Evolutionary conservation across 176 grass and related monocot genomes (phyloP), one percentile per base, ranked within the genome.

Genomic region (Calamus simplicifolius): DNA sequence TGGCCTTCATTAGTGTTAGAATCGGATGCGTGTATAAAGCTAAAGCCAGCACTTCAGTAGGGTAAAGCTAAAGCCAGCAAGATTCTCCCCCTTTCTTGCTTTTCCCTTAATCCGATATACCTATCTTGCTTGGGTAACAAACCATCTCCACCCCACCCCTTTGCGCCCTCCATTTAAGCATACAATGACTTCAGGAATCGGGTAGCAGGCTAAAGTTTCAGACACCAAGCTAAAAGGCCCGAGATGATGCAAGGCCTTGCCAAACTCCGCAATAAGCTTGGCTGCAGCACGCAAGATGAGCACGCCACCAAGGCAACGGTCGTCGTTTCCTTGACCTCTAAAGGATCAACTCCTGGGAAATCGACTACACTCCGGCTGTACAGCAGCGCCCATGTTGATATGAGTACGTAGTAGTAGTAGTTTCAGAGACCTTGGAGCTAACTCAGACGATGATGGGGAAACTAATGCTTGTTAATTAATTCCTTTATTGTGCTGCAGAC

Each of bases 371-470:
- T 98, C 17, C 63, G 81, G 16, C 74, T 98, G 3, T 85, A 80
- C 72, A 98, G 93, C 79, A 63, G 69, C 72, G 83, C 84, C 6
- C 75, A 88, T 66, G 27, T 92, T 12, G 87, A 98, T 66, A 49
- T 15, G 2, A 77, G 87, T 98, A 69, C 55, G 78, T 55, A 6
- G 1, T 14, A 49, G 78, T 55, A 6, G 1, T 14, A 49, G 5
- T 14, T 0, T 4, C 49, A 4, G 14, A 5, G 18, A 6, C 16
- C 35, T 43, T 35, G 8, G 1, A 13, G 35, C 6, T 43, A 43
- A 12, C 35, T 43, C 35, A 43, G 1, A 3, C 35, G 2, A 43
- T 43, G 12, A 43, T 43, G 0, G 35, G 35, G 35, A 43, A 43
- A 43, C 35, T 43, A 10, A 2, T 48, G 18, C 35, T 18, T 5